Percentiles rank a stretch among this genome's conserved stretches.
Evolutionary conservation across 306 rosid genomes (phyloP).

Genomic region (Medicago truncatula): MtrunA17r5.0-ANR NC_053049.1:2015001-2015500

Average conservation of each 20-base stretch:
- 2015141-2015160: not conserved
- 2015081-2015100: slow-evolving; percentile 39
- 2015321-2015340: too few species aligned
- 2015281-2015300: slow-evolving; percentile 10
- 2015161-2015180: slow-evolving; percentile 38
- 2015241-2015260: slow-evolving; percentile 6
- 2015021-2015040: slow-evolving; percentile 45
- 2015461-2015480: too few species aligned
- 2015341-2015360: too few species aligned
- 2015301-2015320: too few species aligned
- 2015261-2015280: slow-evolving; percentile 18
- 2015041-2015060: slow-evolving; percentile 51
- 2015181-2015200: slow-evolving; percentile 30
- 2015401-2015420: too few species aligned
- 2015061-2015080: slow-evolving; percentile 48
- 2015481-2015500: too few species aligned
- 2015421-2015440: too few species aligned
- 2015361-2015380: too few species aligned
- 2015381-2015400: too few species aligned
- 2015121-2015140: slow-evolving; percentile 6
- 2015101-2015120: slow-evolving; percentile 12
- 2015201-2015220: slow-evolving; percentile 28
- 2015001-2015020: not conserved
- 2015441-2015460: too few species aligned
- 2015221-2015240: slow-evolving; percentile 34